Evolutionary conservation across 2,329 filamentous ascomycete species (phyloP), one percentile per base, ranked within the genome.

Genomic region (Penicillium sclerotigenum): DNA sequence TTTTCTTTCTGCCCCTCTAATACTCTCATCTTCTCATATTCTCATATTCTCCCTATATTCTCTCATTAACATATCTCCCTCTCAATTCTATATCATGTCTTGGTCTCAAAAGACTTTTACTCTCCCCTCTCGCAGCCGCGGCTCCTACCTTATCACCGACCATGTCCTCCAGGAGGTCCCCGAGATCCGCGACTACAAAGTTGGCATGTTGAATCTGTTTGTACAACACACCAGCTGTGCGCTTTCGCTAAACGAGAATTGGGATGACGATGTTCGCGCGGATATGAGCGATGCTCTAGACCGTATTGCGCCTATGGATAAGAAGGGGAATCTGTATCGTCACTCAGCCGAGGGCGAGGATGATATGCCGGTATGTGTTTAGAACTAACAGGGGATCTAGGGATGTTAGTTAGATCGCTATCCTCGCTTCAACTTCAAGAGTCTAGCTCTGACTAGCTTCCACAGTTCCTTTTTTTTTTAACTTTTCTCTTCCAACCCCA

Each of bases 251-350:
- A 99, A 99, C 71, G 94, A 99, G 82, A 97, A 97, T 77, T 88
- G 80, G 79, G 90, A 92, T 70, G 75, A 79, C 43, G 90, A 95
- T 76, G 94, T 99, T n/a, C 83, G 91, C 56, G 83, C 83, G 38
- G 91, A 99, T 75, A 96, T 97, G 93, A 91, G 85, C 69, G 91
- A 97, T 77, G 91, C 93, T 45, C 80, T 99, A 63, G 93, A 99
- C 74, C 82, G 91, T 42, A 89, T 99, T 67, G 94, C 88, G 40
- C 91, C 92, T 0, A 89, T 90, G 68, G 92, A 95, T 53, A 83
- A 81, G 24, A 87, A 87, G 70, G 87, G 88, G 3, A 81, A 84
- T 9, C 73, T 97, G 43, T 99, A 97, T 76, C 80, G 90, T 41
- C 94, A 99, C 76, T 85, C 83, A 67, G 92, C 88, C 0, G 94